phyloP scores from a whole-genome alignment of 2,329 filamentous ascomycete species.

The Ophidiomyces ophidiicola region DNA sequence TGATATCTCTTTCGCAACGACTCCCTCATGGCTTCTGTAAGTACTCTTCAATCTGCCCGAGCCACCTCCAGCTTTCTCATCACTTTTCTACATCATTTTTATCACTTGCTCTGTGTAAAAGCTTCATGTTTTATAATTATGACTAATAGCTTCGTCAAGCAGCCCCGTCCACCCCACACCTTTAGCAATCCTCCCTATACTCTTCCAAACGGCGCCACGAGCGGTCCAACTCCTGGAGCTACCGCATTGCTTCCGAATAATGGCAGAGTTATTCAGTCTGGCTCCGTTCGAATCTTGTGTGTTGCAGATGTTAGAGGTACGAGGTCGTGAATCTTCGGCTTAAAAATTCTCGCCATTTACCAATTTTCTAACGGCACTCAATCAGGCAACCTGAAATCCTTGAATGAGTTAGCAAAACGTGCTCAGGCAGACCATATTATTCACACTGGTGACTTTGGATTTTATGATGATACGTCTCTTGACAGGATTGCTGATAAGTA shows the following conservation, averaged over 20 bases:
- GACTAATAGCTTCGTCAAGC: conserved; percentile 7
- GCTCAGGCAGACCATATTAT: conserved; percentile 95
- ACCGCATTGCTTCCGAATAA: conserved; percentile 40
- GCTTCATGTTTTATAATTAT: neutral
- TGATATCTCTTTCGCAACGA: neutral
- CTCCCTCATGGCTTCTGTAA: conserved; percentile 38
- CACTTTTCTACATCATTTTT: conserved; percentile 7
- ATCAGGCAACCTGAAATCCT: conserved; percentile 79
- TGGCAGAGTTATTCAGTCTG: conserved; percentile 39
- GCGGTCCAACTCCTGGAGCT: conserved; percentile 35
- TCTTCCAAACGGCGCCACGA: conserved; percentile 36
- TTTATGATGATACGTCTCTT: conserved; percentile 92
- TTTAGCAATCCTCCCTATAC: conserved; percentile 34
- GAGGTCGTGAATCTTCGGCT: conserved; percentile 1
- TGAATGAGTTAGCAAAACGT: conserved; percentile 92
- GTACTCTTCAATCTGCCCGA: conserved; percentile 19
- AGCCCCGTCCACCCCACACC: conserved; percentile 35
- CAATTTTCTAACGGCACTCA: neutral
- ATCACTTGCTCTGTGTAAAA: neutral
- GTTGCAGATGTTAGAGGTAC: conserved; percentile 42
- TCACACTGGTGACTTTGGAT: conserved; percentile 97
- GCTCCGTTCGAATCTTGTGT: conserved; percentile 37
- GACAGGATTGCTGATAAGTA: conserved; percentile 98
- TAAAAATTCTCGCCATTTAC: conserved; percentile 1
- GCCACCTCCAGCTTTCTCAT: conserved; percentile 15